A percentile compares a stretch with the other conserved stretches of the same genome.
Conservation (phyloP, 306 rosid genomes). For the Hippophae tibetana region DNA sequence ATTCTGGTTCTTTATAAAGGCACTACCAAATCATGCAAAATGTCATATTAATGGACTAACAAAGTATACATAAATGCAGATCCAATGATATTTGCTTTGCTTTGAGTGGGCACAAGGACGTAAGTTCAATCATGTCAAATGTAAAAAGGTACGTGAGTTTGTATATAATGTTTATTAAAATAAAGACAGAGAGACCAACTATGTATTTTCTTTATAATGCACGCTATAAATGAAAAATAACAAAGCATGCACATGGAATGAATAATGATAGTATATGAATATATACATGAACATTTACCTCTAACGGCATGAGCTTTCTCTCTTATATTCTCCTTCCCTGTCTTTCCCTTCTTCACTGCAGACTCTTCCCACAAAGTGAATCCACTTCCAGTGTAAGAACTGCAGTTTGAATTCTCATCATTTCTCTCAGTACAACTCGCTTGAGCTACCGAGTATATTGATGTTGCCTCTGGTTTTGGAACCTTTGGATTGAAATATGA, state of each 20-base stretch:
- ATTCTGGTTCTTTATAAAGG: too few species aligned
- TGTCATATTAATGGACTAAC: too few species aligned
- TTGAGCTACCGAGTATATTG: conserved; percentile 36
- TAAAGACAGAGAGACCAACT: too few species aligned
- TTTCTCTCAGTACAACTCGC: conserved; percentile 50
- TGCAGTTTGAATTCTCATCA: conserved; percentile 76
- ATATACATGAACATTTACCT: conserved; percentile 29
- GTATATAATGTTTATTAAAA: too few species aligned
- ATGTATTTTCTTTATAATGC: too few species aligned
- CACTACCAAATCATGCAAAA: too few species aligned
- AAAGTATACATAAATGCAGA: too few species aligned
- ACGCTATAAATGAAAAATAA: too few species aligned
- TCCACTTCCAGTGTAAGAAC: conserved; percentile 76
- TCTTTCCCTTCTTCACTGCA: conserved; percentile 65
- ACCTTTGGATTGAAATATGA: conserved; percentile 50
- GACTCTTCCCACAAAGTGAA: conserved; percentile 92
- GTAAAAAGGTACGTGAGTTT: too few species aligned
- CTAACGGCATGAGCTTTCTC: conserved; percentile 30
- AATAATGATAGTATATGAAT: not conserved
- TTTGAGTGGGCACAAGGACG: too few species aligned
- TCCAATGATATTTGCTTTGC: too few species aligned
- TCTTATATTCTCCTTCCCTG: conserved; percentile 79
- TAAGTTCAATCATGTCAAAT: too few species aligned
- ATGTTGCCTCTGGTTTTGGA: conserved; percentile 63
- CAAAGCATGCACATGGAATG: not conserved